Base-by-base conservation (phyloP, 2,329 filamentous ascomycete genomes). In the Hortaea sp. region DNA sequence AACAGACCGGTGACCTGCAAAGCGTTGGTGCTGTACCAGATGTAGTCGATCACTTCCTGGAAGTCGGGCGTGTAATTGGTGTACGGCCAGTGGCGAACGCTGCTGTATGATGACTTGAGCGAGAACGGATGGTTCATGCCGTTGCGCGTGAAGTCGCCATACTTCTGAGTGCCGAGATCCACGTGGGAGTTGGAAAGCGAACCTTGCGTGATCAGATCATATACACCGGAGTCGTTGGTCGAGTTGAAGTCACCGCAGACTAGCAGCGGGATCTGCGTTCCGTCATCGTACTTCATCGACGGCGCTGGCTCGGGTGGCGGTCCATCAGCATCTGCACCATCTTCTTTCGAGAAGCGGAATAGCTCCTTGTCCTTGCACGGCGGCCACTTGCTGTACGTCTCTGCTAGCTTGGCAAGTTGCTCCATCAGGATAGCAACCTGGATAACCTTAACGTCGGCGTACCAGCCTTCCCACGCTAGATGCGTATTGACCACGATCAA, bases 51-150 rank as follows among this genome's bases (percentile, higher is more conserved):
- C 47, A 94, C 86, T 51, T 88, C 89, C 43, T 80, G 79, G 69
- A 95, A 98, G n/a, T 81, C 81, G 1, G 92, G 89, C 10, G 88
- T 94, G 68, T 97, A 98, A 68, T 98, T 98, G 41, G 92, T 98
- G 66, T 95, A 98, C 4, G 81, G 81, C 57, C 97, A 71, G 63
- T 95, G 87, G 48, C 88, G 85, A 44, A 94, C 83, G 52, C 85
- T 79, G 32, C 79, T 79, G 65, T 98, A 98, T 3, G 88, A 82
- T 20, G 92, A 95, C 61, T 92, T 88, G 54, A 98, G 74, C 60
- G 84, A 90, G 72, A 97, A 98, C 0, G 89, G 88, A 66, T 98
- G 92, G 52, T 85, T 83, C 67, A 97, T 95, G 49, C 92, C 92
- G 57, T 94, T 81, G 48, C 84, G 78, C 4, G 88, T 95, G 66